phyloP scores from a whole-genome alignment of 192 early-diverging fungal species.

The Pilobolus umbonatus region DNA sequence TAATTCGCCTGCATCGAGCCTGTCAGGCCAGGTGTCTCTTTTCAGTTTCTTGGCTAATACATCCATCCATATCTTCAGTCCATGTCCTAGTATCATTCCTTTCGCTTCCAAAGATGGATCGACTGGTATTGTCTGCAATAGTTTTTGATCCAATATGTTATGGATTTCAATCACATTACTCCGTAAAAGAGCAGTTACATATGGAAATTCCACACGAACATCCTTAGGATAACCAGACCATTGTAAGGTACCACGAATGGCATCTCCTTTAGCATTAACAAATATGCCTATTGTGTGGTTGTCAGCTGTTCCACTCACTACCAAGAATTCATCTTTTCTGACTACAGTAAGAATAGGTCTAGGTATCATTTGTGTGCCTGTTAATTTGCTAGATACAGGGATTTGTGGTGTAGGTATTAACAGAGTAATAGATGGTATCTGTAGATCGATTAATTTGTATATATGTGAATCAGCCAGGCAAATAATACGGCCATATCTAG shows the following conservation, averaged over 20 bases:
- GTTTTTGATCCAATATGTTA: constrained; percentile 61
- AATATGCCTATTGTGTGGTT: constrained; percentile 68
- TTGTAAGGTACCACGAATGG: constrained; percentile 61
- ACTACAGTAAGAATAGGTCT: constrained; percentile 61
- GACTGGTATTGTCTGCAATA: constrained; percentile 49
- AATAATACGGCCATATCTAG: constrained; percentile 46
- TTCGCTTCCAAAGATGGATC: constrained; percentile 38
- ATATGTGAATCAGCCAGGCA: constrained; percentile 66
- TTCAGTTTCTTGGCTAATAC: constrained; percentile 28
- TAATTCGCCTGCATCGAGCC: constrained; percentile 11
- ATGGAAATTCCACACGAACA: constrained; percentile 71
- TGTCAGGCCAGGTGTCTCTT: constrained; percentile 7
- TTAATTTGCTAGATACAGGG: neutral
- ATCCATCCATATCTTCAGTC: constrained; percentile 46
- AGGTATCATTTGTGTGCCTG: constrained; percentile 17
- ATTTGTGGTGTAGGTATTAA: constrained; percentile 34
- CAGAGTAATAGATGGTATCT: constrained; percentile 4
- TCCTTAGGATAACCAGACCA: constrained; percentile 50
- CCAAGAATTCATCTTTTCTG: constrained; percentile 63
- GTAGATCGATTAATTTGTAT: constrained; percentile 64
- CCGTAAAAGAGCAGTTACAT: constrained; percentile 61
- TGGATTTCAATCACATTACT: constrained; percentile 73
- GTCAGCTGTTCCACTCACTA: constrained; percentile 46
- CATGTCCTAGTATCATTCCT: constrained; percentile 48
- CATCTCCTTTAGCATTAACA: constrained; percentile 59